These are phyloP conservation scores for Trametes coccinea DNA, from an alignment of 768 basidiomycete genomes.

Conservation along the genomic window DNA sequence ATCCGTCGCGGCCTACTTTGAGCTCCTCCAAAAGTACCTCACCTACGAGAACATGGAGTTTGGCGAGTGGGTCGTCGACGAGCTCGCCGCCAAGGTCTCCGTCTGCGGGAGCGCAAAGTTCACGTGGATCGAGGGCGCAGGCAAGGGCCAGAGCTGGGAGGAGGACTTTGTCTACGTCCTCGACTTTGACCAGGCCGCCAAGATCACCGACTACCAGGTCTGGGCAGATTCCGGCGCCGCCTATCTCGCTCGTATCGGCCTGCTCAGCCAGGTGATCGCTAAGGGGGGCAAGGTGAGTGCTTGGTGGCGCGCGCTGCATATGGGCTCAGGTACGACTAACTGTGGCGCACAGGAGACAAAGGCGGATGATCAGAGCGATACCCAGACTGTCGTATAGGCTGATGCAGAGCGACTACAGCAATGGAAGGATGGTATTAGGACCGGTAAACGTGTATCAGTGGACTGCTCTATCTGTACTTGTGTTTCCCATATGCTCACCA, in stretches of 20 bases:
- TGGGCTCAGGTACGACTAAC: background rate
- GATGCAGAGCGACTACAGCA: too few species aligned
- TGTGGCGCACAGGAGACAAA: background rate
- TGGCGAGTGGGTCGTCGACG: slow-evolving; percentile 56
- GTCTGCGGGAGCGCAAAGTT: slow-evolving; percentile 56
- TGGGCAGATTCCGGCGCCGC: slow-evolving; percentile 64
- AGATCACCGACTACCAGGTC: slow-evolving; percentile 60
- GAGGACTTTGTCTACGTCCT: slow-evolving; percentile 62
- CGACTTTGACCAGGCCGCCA: slow-evolving; percentile 58
- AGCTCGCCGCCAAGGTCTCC: slow-evolving; percentile 49
- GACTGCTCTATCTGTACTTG: background rate
- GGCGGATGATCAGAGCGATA: slow-evolving; percentile 9
- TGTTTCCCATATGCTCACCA: background rate
- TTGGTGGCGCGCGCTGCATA: background rate
- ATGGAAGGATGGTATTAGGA: background rate
- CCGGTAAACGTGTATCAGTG: background rate
- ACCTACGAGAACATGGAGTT: slow-evolving; percentile 55
- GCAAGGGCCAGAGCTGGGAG: slow-evolving; percentile 55
- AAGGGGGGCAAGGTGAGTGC: slow-evolving; percentile 10
- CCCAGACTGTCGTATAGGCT: slow-evolving; percentile 9
- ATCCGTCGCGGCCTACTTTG: slow-evolving; percentile 49
- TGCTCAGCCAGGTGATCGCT: slow-evolving; percentile 30
- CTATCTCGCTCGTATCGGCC: slow-evolving; percentile 57
- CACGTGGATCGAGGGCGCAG: slow-evolving; percentile 46
- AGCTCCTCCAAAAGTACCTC: slow-evolving; percentile 45